These are phyloP conservation scores for Thermothelomyces thermophilus DNA, from an alignment of 2,329 filamentous ascomycete genomes.

Conservation along the genomic window DNA sequence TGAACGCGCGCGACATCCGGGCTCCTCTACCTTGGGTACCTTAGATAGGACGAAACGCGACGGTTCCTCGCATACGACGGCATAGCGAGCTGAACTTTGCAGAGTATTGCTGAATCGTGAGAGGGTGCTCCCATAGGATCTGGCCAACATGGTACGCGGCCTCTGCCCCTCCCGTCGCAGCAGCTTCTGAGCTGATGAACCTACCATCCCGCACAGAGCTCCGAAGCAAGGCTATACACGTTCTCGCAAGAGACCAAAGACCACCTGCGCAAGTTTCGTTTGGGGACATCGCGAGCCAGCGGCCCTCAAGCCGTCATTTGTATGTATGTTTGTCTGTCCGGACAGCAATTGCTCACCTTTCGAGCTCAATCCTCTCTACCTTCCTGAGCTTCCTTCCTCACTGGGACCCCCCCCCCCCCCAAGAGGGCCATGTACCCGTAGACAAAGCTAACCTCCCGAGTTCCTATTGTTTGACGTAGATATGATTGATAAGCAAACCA, in stretches of 20 bases:
- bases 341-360: constrained; percentile 15
- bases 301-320: constrained; percentile 89
- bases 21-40: no score
- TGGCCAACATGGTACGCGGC: constrained; percentile 10
- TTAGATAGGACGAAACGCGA: no score
- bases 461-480: constrained; percentile 32
- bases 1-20: no score
- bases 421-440: no score
- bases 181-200: not conserved
- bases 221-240: constrained; percentile 84
- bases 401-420: not conserved
- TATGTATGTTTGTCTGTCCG: constrained; percentile 46
- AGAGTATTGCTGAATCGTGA: no score
- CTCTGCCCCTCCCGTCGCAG: not conserved
- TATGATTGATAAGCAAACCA: constrained; percentile 83
- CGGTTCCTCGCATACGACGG: no score
- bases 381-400: not conserved
- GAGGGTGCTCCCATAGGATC: no score
- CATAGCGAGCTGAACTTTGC: no score
- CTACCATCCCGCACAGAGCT: constrained; percentile 47
- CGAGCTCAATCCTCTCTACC: not conserved
- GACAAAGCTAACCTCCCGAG: not conserved
- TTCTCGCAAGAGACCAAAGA: constrained; percentile 88
- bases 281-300: constrained; percentile 80
- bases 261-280: constrained; percentile 87